Conservation (phyloP, 345 rosid genomes). For the Citrus reticulata region DNA sequence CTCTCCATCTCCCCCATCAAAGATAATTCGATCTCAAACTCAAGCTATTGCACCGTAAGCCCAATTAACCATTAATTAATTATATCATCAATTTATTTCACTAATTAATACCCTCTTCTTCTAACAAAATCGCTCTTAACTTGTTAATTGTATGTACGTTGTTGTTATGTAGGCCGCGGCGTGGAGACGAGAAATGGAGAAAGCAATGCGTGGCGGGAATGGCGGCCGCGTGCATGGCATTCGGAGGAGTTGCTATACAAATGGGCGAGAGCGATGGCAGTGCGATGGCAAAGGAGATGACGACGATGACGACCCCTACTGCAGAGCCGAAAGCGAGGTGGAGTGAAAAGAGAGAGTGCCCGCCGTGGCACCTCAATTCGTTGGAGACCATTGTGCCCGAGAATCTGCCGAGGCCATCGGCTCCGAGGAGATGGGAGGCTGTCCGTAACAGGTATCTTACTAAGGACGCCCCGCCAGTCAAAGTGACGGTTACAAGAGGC, state of each 20-base stretch:
- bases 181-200: conserved; percentile 25
- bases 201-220: conserved; percentile 18
- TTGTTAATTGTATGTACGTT: too few relatives aligned
- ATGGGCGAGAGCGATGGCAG: neutral
- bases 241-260: conserved; percentile 19
- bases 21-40: neutral
- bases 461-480: conserved; percentile 24
- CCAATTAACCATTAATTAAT: neutral
- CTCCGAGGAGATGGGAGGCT: conserved; percentile 38
- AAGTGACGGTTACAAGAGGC: neutral
- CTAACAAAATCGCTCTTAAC: too few relatives aligned
- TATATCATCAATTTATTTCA: too few relatives aligned
- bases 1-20: conserved; percentile 14
- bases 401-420: conserved; percentile 54
- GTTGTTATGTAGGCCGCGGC: conserved; percentile 5
- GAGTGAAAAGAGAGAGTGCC: conserved; percentile 58
- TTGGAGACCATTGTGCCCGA: conserved; percentile 57
- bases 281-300: too few relatives aligned
- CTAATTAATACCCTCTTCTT: too few relatives aligned
- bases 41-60: neutral
- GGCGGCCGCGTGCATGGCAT: conserved; percentile 24
- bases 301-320: neutral
- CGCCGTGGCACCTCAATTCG: conserved; percentile 45
- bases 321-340: conserved; percentile 21
- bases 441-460: neutral